Base-by-base conservation (phyloP, 148 eudicot genomes). In the Rhododendron simsii region DNA sequence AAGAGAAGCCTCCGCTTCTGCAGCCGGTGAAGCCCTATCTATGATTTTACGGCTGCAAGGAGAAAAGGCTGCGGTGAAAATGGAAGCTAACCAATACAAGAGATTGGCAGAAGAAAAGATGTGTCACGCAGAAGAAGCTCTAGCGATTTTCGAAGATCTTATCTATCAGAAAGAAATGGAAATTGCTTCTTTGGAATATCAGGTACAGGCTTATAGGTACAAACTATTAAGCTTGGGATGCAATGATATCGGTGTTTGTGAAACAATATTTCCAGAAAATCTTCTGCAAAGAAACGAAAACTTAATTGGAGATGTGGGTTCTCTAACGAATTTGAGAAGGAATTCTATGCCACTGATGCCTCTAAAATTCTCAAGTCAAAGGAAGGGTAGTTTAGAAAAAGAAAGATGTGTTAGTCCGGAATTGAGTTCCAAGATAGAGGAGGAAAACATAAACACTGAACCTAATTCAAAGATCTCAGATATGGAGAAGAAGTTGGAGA, bases 141-240 rank as follows among this genome's bases (percentile, higher is more conserved):
- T 97, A 23, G 93, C 91, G 51, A 93, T 88, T 44, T 94, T 94
- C 3, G 91, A 95, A 78, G 98, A 95, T 84, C 83, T 93, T 7
- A 92, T 97, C 37, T 93, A 94, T 84, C 96, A 95, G 74, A 97
- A 93, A 82, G 99, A 97, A 90, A 93, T 95, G 96, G 98, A 95
- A 86, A 89, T 97, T 21, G 94, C 98, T 80, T 92, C 96, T 35
- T 90, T 95, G 10, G 95, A 94, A 67, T 93, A 90, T 81, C 98
- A 96, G 88, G 94, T 94, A 55, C 98, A 95, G 85, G 94, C 99
- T 48, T 95, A 90, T 87, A 92, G 88, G 85, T 92, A 91, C 53
- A 96, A 92, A 77, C 92, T 95, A 57, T 50, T 91, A 69, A 94
- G 96, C 90, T 87, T 95, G 84, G 99, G 98, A 5, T 93, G 89